Percentiles rank a stretch among this genome's conserved stretches.
These are phyloP conservation scores for Spongospora subterranea DNA, from an alignment of 208 protist species.

Conservation along the genomic window DNA sequence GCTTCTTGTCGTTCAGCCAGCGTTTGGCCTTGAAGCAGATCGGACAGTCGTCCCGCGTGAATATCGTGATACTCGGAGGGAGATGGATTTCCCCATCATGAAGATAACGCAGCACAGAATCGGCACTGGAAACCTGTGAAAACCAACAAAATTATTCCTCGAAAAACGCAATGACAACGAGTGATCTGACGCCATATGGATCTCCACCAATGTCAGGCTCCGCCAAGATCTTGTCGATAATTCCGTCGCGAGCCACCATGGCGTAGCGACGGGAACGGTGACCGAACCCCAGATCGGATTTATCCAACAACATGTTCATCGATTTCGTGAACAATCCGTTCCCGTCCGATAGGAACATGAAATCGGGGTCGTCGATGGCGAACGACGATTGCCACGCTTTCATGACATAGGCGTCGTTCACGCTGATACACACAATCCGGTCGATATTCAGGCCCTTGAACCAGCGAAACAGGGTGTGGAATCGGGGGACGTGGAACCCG, in stretches of 20 bases:
- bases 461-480: background rate
- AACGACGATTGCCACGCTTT: background rate
- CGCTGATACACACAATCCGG: slow-evolving; percentile 47
- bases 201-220: slow-evolving; percentile 12
- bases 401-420: slow-evolving; percentile 61
- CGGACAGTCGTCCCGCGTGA: background rate
- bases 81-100: no score
- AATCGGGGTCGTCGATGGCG: background rate
- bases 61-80: slow-evolving; percentile 1
- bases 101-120: no score
- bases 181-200: slow-evolving; percentile 19
- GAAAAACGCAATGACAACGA: background rate
- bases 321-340: slow-evolving; percentile 39
- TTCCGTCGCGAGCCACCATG: slow-evolving; percentile 58
- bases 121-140: no score
- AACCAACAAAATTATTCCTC: no score
- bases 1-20: background rate
- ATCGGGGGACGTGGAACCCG: slow-evolving; percentile 16
- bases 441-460: background rate
- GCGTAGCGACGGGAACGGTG: slow-evolving; percentile 57
- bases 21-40: background rate
- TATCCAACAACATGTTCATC: slow-evolving; percentile 36
- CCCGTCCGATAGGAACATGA: slow-evolving; percentile 16
- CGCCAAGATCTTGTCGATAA: slow-evolving; percentile 52
- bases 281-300: slow-evolving; percentile 52